Evolutionary conservation across 805 yeast genomes (phyloP).

Genomic region (Pichia nakasei): DNA sequence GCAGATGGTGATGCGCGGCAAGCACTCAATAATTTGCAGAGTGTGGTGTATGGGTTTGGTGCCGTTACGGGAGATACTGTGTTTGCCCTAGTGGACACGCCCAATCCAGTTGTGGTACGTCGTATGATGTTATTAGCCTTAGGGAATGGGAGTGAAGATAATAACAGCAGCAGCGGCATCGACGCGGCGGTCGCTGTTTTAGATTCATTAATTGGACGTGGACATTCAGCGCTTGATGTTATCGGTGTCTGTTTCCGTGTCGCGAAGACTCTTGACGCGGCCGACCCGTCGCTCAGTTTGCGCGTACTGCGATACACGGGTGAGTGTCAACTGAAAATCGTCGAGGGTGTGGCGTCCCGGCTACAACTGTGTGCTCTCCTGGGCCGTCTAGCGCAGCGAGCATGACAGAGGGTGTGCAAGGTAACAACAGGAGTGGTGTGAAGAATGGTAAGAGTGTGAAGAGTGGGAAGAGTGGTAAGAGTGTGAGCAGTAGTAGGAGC

Average conservation of each 20-base stretch:
- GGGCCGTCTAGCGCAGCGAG: slow-evolving; percentile 1
- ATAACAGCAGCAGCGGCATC: too few species aligned
- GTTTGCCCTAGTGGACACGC: slow-evolving; percentile 90
- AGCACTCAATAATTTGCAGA: slow-evolving; percentile 88
- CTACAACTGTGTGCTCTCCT: slow-evolving; percentile 80
- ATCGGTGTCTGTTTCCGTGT: slow-evolving; percentile 87
- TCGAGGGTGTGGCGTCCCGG: slow-evolving; percentile 88
- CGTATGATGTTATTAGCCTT: slow-evolving; percentile 45
- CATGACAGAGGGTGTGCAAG: too few species aligned
- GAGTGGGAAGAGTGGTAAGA: too few species aligned
- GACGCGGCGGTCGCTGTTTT: slow-evolving; percentile 61
- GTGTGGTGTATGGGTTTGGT: slow-evolving; percentile 90
- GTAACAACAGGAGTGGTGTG: too few species aligned
- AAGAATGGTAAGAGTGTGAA: too few species aligned
- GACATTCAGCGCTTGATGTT: slow-evolving; percentile 89
- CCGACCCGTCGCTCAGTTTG: too few species aligned
- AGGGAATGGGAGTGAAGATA: too few species aligned
- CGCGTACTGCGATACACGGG: slow-evolving; percentile 84
- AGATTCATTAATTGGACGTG: slow-evolving; percentile 73
- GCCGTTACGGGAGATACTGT: slow-evolving; percentile 88
- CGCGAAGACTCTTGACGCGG: slow-evolving; percentile 52
- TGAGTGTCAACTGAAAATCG: slow-evolving; percentile 79
- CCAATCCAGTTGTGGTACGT: slow-evolving; percentile 82
- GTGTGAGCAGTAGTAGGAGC: too few species aligned
- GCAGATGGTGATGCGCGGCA: slow-evolving; percentile 99